Base-by-base conservation (phyloP, 495 filamentous ascomycete species). In the Penicillium tannophilum region DNA sequence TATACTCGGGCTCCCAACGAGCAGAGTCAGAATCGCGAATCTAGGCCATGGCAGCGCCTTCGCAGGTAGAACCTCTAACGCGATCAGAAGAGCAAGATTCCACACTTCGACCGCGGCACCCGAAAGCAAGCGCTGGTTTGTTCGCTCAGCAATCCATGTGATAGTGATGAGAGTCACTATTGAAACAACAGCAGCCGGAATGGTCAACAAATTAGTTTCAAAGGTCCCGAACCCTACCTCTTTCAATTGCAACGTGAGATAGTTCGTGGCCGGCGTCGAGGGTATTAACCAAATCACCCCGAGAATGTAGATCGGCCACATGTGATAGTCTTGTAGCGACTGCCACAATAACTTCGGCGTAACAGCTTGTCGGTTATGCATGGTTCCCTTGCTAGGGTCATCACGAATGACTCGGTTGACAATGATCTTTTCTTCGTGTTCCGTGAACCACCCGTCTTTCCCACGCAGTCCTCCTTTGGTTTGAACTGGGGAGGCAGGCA, bases 321-420 rank as follows among this genome's bases (percentile, higher is more conserved):
- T 71, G 58, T 87, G 79, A 64, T 72, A 85, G 55, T 88, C 84
- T 23, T 67, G 72, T 43, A 85, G 46, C 12, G 74, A 74, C 47
- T 81, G 77, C 65, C 75, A 82, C 24, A 88, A 66, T 3, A 74
- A 63, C n/a, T 46, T 58, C 0, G 71, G 76, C 0, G 74, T 80
- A 9, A 88, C 73, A 1, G 76, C 76, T 60, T 86, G 73, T 0
- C 77, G 73, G 59, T 86, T 88, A 66, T 88, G 81, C 84, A 87
- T 88, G 50, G 65, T 64, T 20, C 85, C 83, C 69, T 91, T 91
- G 52, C 79, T 83, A 0, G 90, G 90, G 63, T 92, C 89, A 36
- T 92, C 90, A 5, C 88, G 82, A 26, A 92, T 72, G 4, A 91
- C 79, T 4, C 90, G 82, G 58, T 90, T 93, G 10, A 90, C 87